These are phyloP conservation scores for Endocladia muricata DNA, from an alignment of 31 red algal genomes.

Conservation along the genomic window DNA sequence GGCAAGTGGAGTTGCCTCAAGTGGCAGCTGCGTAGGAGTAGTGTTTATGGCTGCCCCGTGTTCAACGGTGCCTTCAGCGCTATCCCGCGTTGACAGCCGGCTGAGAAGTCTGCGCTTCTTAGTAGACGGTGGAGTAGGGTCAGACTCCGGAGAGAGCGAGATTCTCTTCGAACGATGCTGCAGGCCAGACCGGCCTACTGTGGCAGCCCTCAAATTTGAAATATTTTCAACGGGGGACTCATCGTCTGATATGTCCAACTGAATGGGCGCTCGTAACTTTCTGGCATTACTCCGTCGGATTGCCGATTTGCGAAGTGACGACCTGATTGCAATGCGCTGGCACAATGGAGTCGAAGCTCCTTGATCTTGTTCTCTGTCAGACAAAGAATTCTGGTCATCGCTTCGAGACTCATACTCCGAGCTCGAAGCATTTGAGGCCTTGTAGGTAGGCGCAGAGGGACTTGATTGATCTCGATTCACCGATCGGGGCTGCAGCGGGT, in stretches of 20 bases:
- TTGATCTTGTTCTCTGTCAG: too few species aligned
- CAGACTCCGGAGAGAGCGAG: background rate
- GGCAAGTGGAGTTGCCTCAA: background rate
- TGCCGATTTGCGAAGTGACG: too few species aligned
- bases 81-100: constrained; percentile 3
- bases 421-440: background rate
- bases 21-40: background rate
- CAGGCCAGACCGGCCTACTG: background rate
- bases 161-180: background rate
- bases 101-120: constrained; percentile 14
- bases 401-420: too few species aligned
- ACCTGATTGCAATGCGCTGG: too few species aligned
- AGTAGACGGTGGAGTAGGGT: constrained; percentile 34
- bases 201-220: background rate
- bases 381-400: too few species aligned
- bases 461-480: background rate
- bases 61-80: constrained; percentile 23
- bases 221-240: constrained; percentile 21
- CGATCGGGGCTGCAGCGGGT: background rate
- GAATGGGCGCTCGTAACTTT: background rate
- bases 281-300: background rate
- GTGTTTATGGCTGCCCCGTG: background rate
- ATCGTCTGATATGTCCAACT: background rate
- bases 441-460: background rate
- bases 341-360: too few species aligned